Evolutionary conservation across 2,329 filamentous ascomycete species (phyloP), one percentile per base, ranked within the genome.

Genomic region (Arthroderma uncinatum): DNA sequence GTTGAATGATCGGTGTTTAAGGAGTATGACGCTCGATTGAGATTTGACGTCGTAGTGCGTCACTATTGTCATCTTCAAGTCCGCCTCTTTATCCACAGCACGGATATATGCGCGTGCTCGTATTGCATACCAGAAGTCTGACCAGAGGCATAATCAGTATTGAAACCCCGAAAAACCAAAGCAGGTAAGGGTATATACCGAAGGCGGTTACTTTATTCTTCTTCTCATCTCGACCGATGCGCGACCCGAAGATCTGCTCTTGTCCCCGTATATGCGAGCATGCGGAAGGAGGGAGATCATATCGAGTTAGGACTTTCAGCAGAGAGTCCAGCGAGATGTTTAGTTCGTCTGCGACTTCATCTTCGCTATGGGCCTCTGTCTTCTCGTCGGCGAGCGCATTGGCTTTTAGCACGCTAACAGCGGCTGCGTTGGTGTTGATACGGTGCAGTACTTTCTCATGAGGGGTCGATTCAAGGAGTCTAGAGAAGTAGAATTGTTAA

Each of bases 31-130:
- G 25, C 44, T 56, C 21, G 53, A 53, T 37, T 58, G 53, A 1
- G 57, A 56, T 39, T 55, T 53, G 36, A 58, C 57, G 30, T 58
- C 57, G 37, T 58, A 58, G 34, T 58, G 57, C 14, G 57, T 58
- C 16, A 58, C 57, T 53, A 58, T 58, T 6, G 57, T 58, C 57
- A 58, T 58, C 23, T 58, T 58, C 39, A 58, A 36, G 47, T 58
- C 57, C 23, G 57, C 44, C 37, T 58, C 57, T 48, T 58, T 58
- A 47, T 58, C 57, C 6, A 39, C 57, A 10, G 44, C 53, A 21
- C 57, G 53, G 16, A 58, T 48, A 25, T 58, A 58, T 12, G 57
- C 57, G 23, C 57, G 36, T 34, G 57, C 57, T 30, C 57, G 33
- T 40, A 58, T 58, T 5, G 57, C 57, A 37, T 58, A 58, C 57